These are phyloP conservation scores for Mycosphaerelloides madeirae DNA, from an alignment of 2,329 filamentous ascomycete species.

Conservation along the genomic window DNA sequence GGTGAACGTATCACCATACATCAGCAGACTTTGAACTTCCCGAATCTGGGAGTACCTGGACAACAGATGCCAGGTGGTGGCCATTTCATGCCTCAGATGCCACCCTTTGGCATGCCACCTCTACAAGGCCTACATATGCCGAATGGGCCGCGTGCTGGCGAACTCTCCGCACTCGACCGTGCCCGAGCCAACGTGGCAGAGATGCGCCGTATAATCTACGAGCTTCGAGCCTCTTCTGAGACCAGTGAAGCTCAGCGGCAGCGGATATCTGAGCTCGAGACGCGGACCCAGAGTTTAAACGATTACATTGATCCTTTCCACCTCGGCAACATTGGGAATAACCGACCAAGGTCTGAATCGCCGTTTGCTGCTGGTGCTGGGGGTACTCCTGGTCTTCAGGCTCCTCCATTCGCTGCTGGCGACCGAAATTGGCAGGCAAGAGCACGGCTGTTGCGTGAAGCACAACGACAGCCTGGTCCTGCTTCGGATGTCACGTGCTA, in stretches of 20 bases:
- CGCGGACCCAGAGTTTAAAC: conserved; percentile 23
- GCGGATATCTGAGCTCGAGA: conserved; percentile 21
- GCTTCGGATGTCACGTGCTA: conserved; percentile 34
- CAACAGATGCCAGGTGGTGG: neutral
- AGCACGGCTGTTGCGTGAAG: conserved; percentile 11
- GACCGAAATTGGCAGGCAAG: conserved; percentile 10
- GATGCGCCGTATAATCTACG: conserved; percentile 29
- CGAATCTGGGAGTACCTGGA: conserved; percentile 1
- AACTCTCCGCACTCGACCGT: conserved; percentile 26
- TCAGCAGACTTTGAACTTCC: conserved; percentile 24
- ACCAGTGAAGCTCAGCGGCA: conserved; percentile 19
- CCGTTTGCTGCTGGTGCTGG: neutral
- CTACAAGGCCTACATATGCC: conserved; percentile 6
- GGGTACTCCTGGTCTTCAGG: neutral
- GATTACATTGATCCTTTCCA: conserved; percentile 30
- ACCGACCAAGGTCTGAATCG: neutral
- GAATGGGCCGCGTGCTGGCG: conserved; percentile 5
- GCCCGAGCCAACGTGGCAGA: conserved; percentile 29
- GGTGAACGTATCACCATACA: conserved; percentile 29
- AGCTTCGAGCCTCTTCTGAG: conserved; percentile 19
- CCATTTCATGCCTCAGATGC: neutral
- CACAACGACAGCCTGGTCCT: conserved; percentile 13
- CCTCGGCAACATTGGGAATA: conserved; percentile 1
- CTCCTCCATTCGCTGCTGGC: neutral
- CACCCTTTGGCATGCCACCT: conserved; percentile 5